A percentile compares a stretch with the other conserved stretches of the same genome.
phyloP scores from a whole-genome alignment of 2,329 filamentous ascomycete genomes.

The Lasiodiplodia citricola region DNA sequence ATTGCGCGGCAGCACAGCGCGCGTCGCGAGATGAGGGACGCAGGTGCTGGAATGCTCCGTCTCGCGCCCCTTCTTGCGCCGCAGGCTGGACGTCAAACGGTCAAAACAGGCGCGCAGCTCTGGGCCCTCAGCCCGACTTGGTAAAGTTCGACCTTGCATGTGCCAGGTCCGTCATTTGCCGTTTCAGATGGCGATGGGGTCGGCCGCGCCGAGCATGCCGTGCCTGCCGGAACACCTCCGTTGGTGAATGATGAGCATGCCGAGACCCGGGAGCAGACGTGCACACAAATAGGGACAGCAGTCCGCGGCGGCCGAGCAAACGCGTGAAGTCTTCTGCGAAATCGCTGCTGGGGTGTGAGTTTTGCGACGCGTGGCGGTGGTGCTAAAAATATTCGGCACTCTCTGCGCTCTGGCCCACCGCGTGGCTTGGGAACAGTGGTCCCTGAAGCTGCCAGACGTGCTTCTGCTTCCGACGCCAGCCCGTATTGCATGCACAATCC shows the following conservation, averaged over 20 bases:
- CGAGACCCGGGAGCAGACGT: background rate
- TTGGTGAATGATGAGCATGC: background rate
- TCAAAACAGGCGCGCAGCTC: background rate
- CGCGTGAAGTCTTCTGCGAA: background rate
- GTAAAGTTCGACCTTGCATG: slow-evolving; percentile 13
- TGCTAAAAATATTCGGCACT: slow-evolving; percentile 18
- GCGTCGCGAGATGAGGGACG: background rate
- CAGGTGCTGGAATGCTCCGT: background rate
- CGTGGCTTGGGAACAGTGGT: slow-evolving; percentile 12
- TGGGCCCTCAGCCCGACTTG: background rate
- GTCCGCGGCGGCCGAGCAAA: background rate
- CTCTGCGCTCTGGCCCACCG: slow-evolving; percentile 1
- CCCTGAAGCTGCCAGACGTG: slow-evolving; percentile 16
- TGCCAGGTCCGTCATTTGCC: slow-evolving; percentile 5
- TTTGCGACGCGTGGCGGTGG: slow-evolving; percentile 20
- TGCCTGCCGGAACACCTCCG: slow-evolving; percentile 8
- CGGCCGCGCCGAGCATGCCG: slow-evolving; percentile 10
- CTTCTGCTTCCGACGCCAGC: slow-evolving; percentile 13
- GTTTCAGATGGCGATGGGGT: slow-evolving; percentile 21
- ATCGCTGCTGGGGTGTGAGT: background rate
- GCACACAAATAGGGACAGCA: slow-evolving; percentile 8
- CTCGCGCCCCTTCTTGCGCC: background rate
- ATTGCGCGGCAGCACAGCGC: slow-evolving; percentile 11
- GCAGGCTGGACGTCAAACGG: background rate
- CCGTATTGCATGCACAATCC: slow-evolving; percentile 21